Base-by-base conservation (phyloP, 2,329 filamentous ascomycete genomes). In the Aphanoascus verrucosus region DNA sequence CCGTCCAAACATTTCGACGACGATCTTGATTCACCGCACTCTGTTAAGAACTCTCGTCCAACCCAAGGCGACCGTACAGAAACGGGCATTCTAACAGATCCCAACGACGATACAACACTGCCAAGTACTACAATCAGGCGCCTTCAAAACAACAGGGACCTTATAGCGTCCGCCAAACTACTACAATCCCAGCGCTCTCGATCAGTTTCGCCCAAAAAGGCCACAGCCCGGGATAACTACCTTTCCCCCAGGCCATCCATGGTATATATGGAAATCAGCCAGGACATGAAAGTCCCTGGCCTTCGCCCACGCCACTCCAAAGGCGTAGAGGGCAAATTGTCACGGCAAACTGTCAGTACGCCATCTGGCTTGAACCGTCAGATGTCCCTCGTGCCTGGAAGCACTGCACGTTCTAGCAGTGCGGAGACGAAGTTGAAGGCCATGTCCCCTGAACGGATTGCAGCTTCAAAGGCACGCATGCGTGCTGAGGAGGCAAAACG, bases 401-500 rank as follows among this genome's bases (percentile, higher is more conserved):
- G 20, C 23, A 23, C 38, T 42, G 32, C 45, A 40, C 23, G 45
- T 20, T 19, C 32, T 14, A 56, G 54, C 20, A 37, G 15, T 14
- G 54, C 53, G 5, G 45, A 34, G 15, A 19, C 52, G 1, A 56
- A 58, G 43, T 48, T 61, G 9, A 63, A 65, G 20, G 52, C 56
- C 3, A 55, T 69, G 9, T 58, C 66, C 4, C 54, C 66, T 2
- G 69, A 71, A 31, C 63, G 68, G 19, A 49, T 62, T 50, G 60
- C 67, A 2, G 65, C 65, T 8, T 68, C 69, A 3, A 62, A 66
- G 53, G 65, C 64, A n/a, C 62, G 68, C 37, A 60, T 71, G 41
- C 66, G 63, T 55, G 58, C 60, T 43, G 58, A 63, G 28, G 60
- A 57, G 49, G 48, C 32, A 60, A 57, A 55, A 59, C 3, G 23